Evolutionary conservation across 495 filamentous ascomycete species (phyloP).

Genomic region (Gamarada debralockiae): DNA sequence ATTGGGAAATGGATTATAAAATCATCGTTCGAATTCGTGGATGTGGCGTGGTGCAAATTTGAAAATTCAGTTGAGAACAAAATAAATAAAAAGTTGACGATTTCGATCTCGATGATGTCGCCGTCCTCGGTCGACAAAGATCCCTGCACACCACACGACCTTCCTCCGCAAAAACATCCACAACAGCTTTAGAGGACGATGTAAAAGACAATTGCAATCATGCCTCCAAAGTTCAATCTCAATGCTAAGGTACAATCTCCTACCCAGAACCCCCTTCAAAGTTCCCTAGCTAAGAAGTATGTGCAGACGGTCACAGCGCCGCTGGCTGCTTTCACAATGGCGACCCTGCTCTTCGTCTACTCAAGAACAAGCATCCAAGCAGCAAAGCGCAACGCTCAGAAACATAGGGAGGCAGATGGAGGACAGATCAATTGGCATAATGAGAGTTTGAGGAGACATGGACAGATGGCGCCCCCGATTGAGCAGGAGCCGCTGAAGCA

Average conservation of each 20-base stretch:
- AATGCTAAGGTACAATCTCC: slow-evolving; percentile 16
- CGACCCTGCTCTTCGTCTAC: slow-evolving; percentile 40
- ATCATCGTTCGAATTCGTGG: background rate
- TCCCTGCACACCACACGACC: slow-evolving; percentile 5
- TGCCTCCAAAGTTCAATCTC: slow-evolving; percentile 24
- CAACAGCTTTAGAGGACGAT: background rate
- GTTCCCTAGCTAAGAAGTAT: background rate
- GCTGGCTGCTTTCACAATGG: slow-evolving; percentile 45
- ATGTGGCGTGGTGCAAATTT: background rate
- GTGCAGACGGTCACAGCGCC: slow-evolving; percentile 40
- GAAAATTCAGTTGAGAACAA: background rate
- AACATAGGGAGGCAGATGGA: slow-evolving; percentile 41
- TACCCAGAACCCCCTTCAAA: background rate
- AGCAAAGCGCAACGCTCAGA: slow-evolving; percentile 38
- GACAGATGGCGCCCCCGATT: slow-evolving; percentile 32
- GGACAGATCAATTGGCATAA: slow-evolving; percentile 43
- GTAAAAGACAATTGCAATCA: slow-evolving; percentile 4
- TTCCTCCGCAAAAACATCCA: background rate
- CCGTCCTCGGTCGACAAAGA: background rate
- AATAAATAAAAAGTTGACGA: slow-evolving; percentile 2
- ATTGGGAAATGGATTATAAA: background rate
- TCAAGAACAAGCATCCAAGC: slow-evolving; percentile 38
- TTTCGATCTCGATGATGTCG: slow-evolving; percentile 6
- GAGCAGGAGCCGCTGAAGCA: slow-evolving; percentile 20
- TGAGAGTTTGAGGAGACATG: slow-evolving; percentile 39